A percentile compares a stretch with the other conserved stretches of the same genome.
Conservation (phyloP, 305 asterid genomes). For the Rubia peregrina region DNA sequence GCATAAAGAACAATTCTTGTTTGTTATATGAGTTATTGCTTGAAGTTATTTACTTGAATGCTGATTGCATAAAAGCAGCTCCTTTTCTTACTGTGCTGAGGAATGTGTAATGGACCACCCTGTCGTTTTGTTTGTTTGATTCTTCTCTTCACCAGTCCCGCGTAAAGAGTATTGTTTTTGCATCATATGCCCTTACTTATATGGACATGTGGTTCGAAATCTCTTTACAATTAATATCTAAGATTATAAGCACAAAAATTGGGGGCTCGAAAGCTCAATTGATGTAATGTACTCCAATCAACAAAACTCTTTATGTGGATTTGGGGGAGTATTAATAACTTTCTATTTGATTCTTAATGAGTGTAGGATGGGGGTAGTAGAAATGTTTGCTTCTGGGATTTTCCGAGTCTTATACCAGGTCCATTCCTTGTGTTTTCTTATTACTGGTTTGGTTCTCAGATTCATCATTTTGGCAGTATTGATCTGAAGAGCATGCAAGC, state of each 20-base stretch:
- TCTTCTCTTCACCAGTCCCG: not conserved
- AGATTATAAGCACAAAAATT: not conserved
- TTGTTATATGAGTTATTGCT: not conserved
- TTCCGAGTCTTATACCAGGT: slow-evolving; percentile 16
- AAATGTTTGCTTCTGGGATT: slow-evolving; percentile 17
- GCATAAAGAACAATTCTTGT: not conserved
- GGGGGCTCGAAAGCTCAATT: not conserved
- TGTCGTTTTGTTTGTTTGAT: not conserved
- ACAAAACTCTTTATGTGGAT: not conserved
- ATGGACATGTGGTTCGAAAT: not conserved
- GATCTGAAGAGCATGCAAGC: slow-evolving; percentile 93
- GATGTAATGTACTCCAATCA: not conserved
- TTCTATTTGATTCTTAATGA: too few species aligned
- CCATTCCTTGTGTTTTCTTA: slow-evolving; percentile 21
- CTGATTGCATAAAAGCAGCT: not conserved
- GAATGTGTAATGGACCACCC: not conserved
- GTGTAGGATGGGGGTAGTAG: not conserved
- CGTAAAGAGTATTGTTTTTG: too few species aligned
- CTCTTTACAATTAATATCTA: not conserved
- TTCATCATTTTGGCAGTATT: slow-evolving; percentile 67
- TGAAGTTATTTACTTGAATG: not conserved
- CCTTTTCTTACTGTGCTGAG: not conserved
- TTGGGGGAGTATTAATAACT: too few species aligned
- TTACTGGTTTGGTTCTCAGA: slow-evolving; percentile 34
- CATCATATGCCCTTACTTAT: not conserved